Base-by-base conservation (phyloP, 78 protist species). In the Dictyostelium firmibasis region DNA sequence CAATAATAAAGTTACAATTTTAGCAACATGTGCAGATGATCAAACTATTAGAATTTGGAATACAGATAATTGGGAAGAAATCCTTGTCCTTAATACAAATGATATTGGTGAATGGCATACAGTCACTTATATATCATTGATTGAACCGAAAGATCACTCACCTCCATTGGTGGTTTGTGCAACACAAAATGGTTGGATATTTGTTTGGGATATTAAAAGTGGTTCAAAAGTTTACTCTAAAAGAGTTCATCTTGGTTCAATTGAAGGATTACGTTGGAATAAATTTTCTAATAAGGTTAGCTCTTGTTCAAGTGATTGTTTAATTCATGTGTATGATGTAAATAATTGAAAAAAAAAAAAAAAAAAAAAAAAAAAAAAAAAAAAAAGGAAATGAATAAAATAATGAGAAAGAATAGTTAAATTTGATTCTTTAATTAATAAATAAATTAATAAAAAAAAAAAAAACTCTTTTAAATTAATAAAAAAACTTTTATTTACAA, bases 61-160 rank as follows among this genome's bases (percentile, higher is more conserved):
- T 23, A 89, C 89, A n/a, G 33, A 16, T 27, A 27, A 8, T 16
- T 85, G 81, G 81, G 74, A 81, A 20, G 74, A 79, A 23, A 69
- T 50, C 9, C 9, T 25, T 20, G 25, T 78, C 31, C 74, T 81
- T 23, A 47, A 81, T 67, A 81, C 94, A 7, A 81, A 78, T 9
- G 44, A 50, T 81, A 76, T 89, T 41, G 94, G 94, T 33, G 94
- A 89, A 18, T 89, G 94, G 94, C 94, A 89, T 47, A 89, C 94
- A 10, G 94, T 89, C 0, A 89, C 94, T 13, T 89, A 89, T 69
- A 9, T 89, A 33, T 41, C 94, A 47, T 60, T 89, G 2, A 29
- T 86, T 11, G 75, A 25, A 11, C 33, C 75, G n/a, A n/a, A n/a
- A n/a, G n/a, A n/a, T n/a, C n/a, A n/a, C 3, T 1, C 31, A 67